Evolutionary conservation across 192 early-diverging fungal genomes (phyloP), one percentile per base, ranked within the genome.

Genomic region (Spizellomyces punctatus): DNA sequence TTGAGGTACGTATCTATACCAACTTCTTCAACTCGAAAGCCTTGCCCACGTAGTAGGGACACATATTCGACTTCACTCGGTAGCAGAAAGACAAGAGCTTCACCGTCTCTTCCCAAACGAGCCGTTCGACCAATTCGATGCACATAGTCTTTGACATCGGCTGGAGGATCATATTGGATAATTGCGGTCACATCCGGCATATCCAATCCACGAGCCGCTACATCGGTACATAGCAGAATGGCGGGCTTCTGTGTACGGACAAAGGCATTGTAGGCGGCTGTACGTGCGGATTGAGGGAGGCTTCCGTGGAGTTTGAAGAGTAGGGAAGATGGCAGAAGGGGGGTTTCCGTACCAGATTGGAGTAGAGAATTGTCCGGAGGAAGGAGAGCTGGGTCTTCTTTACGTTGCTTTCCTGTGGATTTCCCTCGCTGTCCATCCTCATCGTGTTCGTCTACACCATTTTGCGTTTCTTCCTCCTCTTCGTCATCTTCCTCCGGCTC

Each of bases 61-160:
- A 84, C 44, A 58, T 86, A 84, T 46, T 72, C 74, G 42, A 65
- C 49, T 78, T 99, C 98, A 81, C 90, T 92, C 10, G 98, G 98
- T 66, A 96, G 69, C 19, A 98, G 80, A 71, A 99, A 94, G 41
- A 95, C 64, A 12, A 89, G 73, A 0, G 98, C 95, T 61, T 89
- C 85, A 66, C 98, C 98, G 36, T 89, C 85, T 50, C 91, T 86
- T 48, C 98, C 98, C 8, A 98, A 77, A 69, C 98, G 92, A 21
- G 98, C 98, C 17, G 98, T 99, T 45, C 98, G 90, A 42, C 98
- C 98, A 16, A 95, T 91, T 66, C 98, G 91, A 83, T 99, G 98
- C 46, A 98, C 92, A 78, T 99, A 99, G 58, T 96, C 95, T 43
- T 90, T 88, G 10, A 94, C 81, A 76, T 96, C 95, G n/a, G 90